Conservation (phyloP, 2,329 filamentous ascomycete genomes). For the Cadophora sp. region DNA sequence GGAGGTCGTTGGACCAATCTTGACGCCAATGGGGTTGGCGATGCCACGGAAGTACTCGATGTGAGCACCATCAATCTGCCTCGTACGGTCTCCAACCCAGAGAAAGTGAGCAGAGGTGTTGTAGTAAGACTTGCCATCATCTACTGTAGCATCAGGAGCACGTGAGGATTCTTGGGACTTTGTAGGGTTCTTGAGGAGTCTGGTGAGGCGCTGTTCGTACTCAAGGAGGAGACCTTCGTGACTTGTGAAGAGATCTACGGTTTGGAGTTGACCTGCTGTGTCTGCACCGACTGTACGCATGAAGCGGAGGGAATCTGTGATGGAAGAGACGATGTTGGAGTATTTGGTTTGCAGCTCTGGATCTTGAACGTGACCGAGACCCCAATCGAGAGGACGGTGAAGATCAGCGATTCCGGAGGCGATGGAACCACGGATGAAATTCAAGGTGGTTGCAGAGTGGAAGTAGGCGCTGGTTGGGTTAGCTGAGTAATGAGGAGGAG, state of each 20-base stretch:
- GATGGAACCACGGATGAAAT: conserved; percentile 86
- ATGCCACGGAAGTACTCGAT: conserved; percentile 98
- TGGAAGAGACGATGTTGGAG: conserved; percentile 80
- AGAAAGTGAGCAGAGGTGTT: conserved; percentile 96
- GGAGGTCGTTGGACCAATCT: conserved; percentile 88
- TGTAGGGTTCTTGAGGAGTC: conserved; percentile 71
- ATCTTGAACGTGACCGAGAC: conserved; percentile 87
- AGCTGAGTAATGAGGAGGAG: conserved; percentile 21
- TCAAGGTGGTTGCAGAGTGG: conserved; percentile 91
- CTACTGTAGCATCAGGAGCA: not conserved
- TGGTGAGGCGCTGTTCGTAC: conserved; percentile 89
- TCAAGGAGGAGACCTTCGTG: conserved; percentile 94
- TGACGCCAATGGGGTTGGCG: conserved; percentile 94
- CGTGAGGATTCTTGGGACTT: conserved; percentile 29
- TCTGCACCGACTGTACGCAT: conserved; percentile 93
- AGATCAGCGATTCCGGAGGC: conserved; percentile 91
- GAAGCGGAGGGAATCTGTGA: conserved; percentile 91
- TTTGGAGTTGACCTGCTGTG: conserved; percentile 82
- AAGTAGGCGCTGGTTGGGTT: conserved; percentile 77
- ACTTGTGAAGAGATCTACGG: conserved; percentile 92
- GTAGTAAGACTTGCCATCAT: conserved; percentile 69
- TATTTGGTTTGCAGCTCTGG: conserved; percentile 86
- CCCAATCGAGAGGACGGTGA: conserved; percentile 94
- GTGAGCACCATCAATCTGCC: conserved; percentile 91
- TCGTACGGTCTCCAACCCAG: conserved; percentile 97